Percentiles rank a stretch among this genome's conserved stretches.
Evolutionary conservation across 2,329 filamentous ascomycete genomes (phyloP).

Genomic region (Alternaria rosae): DNA sequence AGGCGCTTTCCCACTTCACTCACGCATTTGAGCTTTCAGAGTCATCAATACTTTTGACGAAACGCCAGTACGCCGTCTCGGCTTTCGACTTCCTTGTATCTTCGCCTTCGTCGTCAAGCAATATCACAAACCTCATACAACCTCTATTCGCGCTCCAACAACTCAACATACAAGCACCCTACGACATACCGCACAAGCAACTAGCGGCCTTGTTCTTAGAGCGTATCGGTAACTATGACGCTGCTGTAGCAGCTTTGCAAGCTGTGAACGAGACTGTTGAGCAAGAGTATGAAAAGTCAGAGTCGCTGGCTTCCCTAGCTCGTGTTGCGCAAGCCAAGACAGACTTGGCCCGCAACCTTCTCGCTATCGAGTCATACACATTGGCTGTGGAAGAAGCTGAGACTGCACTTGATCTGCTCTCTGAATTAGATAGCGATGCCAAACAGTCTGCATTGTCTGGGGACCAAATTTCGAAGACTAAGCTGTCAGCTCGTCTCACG

Average conservation of each 20-base stretch:
- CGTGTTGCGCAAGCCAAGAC: conserved; percentile 83
- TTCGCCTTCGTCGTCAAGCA: conserved; percentile 59
- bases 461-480: conserved; percentile 72
- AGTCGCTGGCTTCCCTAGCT: conserved; percentile 75
- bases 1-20: conserved; percentile 85
- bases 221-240: conserved; percentile 72
- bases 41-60: conserved; percentile 74
- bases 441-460: conserved; percentile 63
- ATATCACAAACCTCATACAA: conserved; percentile 73
- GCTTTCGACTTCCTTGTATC: conserved; percentile 82
- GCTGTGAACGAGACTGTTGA: conserved; percentile 75
- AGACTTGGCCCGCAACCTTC: conserved; percentile 83
- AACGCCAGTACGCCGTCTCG: conserved; percentile 79
- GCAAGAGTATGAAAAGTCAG: conserved; percentile 81
- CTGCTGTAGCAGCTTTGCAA: conserved; percentile 70
- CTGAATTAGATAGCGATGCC: conserved; percentile 65
- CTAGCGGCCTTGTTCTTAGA: conserved; percentile 83
- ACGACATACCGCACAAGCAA: conserved; percentile 76
- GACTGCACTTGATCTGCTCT: conserved; percentile 78
- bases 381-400: conserved; percentile 81
- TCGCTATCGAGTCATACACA: conserved; percentile 71
- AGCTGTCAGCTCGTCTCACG: conserved; percentile 85
- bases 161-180: conserved; percentile 73
- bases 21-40: conserved; percentile 94
- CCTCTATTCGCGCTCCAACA: conserved; percentile 90